Evolutionary conservation across 148 eudicot genomes (phyloP).

Genomic region (Rhododendron ferrugineum): DNA sequence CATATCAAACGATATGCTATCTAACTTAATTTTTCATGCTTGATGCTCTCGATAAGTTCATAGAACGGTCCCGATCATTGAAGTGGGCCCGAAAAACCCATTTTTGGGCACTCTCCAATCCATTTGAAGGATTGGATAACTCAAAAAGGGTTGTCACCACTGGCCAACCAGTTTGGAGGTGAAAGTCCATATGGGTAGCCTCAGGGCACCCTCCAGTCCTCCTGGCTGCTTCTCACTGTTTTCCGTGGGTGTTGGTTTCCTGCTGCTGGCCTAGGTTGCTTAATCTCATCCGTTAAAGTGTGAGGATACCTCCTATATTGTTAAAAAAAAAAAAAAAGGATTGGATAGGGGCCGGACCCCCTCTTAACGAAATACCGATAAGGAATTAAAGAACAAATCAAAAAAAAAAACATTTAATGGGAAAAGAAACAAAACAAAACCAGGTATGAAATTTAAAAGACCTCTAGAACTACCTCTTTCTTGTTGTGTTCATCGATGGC

Average conservation of each 20-base stretch:
- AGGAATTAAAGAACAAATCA: not conserved
- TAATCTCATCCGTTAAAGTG: not conserved
- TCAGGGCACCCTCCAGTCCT: not conserved
- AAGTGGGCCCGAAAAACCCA: not conserved
- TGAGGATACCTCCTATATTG: not conserved
- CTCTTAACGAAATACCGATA: not conserved
- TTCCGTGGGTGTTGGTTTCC: not conserved
- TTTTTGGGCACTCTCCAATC: no score
- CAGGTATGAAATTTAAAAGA: not conserved
- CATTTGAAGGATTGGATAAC: not conserved
- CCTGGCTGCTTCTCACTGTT: no score
- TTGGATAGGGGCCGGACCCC: not conserved
- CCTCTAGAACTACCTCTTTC: conserved; percentile 22
- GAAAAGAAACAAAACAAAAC: not conserved
- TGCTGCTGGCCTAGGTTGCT: not conserved
- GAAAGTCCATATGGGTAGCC: not conserved
- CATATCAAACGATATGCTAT: no score
- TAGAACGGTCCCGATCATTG: not conserved
- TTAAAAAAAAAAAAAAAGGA: not conserved
- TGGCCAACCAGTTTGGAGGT: not conserved
- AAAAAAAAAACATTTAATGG: not conserved
- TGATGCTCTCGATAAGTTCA: not conserved
- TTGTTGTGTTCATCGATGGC: conserved; percentile 63
- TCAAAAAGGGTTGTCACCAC: not conserved
- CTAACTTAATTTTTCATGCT: not conserved